Evolutionary conservation across 2,329 filamentous ascomycete species (phyloP).

Genomic region (Myriosclerotinia duriaeana): DNA sequence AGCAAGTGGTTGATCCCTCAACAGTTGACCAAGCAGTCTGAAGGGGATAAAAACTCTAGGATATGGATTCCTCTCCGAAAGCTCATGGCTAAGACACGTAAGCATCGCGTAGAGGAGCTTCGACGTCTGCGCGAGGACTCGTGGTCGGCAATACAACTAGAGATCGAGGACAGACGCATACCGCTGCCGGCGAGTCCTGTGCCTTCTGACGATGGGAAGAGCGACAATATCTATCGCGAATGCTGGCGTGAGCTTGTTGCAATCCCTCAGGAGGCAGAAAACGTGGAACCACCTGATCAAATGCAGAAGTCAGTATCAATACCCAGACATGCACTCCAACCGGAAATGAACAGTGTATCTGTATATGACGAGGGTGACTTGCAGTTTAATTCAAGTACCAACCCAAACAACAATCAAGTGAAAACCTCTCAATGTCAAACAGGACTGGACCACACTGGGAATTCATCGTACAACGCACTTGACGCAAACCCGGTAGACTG

Average conservation of each 20-base stretch:
- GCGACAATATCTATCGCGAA: slow-evolving; percentile 33
- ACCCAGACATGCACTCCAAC: neutral
- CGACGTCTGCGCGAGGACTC: slow-evolving; percentile 37
- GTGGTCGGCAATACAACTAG: slow-evolving; percentile 32
- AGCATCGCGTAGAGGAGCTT: slow-evolving; percentile 42
- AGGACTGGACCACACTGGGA: neutral
- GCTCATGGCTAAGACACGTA: slow-evolving; percentile 55
- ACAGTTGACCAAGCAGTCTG: slow-evolving; percentile 23
- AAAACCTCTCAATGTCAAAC: slow-evolving; percentile 15
- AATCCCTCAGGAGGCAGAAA: slow-evolving; percentile 10
- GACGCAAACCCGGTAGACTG: neutral
- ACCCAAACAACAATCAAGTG: neutral
- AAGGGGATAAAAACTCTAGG: slow-evolving; percentile 48
- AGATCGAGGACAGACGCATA: slow-evolving; percentile 31
- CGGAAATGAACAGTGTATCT: neutral
- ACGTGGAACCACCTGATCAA: neutral
- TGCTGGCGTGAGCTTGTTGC: slow-evolving; percentile 40
- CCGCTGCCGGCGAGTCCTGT: slow-evolving; percentile 39
- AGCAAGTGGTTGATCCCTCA: slow-evolving; percentile 29
- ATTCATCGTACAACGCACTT: slow-evolving; percentile 20
- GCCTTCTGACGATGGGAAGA: slow-evolving; percentile 29
- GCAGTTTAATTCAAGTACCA: slow-evolving; percentile 3
- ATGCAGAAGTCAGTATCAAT: neutral
- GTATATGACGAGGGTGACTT: slow-evolving; percentile 1
- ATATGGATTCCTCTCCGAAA: slow-evolving; percentile 61